Evolutionary conservation across 768 basidiomycete genomes (phyloP).

Genomic region (Rhizopogon vesiculosus): DNA sequence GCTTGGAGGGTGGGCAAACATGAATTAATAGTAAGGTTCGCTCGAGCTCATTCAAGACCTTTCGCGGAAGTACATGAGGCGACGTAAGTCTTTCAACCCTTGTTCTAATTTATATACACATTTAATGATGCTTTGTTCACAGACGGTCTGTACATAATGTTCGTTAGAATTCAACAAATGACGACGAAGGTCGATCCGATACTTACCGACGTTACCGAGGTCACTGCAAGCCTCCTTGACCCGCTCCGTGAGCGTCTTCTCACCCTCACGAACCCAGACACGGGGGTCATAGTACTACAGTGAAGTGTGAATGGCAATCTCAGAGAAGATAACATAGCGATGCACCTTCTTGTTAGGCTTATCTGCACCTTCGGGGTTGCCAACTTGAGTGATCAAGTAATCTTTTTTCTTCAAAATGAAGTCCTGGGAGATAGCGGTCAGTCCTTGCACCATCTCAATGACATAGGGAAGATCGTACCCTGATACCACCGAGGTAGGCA

Average conservation of each 20-base stretch:
- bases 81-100: not conserved
- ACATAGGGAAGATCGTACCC: slow-evolving; percentile 37
- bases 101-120: not conserved
- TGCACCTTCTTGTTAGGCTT: slow-evolving; percentile 98
- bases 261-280: slow-evolving; percentile 98
- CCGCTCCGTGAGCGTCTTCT: slow-evolving; percentile 84
- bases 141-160: slow-evolving; percentile 14
- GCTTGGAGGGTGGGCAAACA: not conserved
- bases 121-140: slow-evolving; percentile 6
- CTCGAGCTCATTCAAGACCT: not conserved
- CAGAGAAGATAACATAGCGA: not conserved
- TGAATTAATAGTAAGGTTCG: not conserved
- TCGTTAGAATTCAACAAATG: not conserved
- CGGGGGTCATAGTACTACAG: slow-evolving; percentile 86
- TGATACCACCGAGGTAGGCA: slow-evolving; percentile 85
- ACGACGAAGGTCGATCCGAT: not conserved
- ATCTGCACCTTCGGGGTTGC: slow-evolving; percentile 94
- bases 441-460: not conserved
- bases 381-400: slow-evolving; percentile 88
- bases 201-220: slow-evolving; percentile 66
- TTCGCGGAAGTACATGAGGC: not conserved
- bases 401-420: slow-evolving; percentile 82
- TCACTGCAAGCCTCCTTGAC: slow-evolving; percentile 94
- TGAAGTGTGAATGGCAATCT: not conserved
- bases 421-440: slow-evolving; percentile 44